Percentiles rank a stretch among this genome's conserved stretches.
Conservation (phyloP, 805 yeast genomes). For the Lipomyces sp. region DNA sequence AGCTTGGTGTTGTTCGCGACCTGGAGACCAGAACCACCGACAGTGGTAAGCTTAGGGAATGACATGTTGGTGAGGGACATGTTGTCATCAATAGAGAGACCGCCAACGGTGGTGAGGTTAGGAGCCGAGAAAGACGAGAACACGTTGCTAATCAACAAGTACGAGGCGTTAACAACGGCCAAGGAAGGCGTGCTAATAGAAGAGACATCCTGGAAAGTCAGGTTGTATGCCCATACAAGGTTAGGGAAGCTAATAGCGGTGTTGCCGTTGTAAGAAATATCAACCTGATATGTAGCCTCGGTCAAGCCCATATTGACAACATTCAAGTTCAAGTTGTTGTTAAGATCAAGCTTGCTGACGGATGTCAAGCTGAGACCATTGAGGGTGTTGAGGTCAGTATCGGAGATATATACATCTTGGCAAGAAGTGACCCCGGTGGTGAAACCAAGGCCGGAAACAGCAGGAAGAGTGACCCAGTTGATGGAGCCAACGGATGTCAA, state of each 20-base stretch:
- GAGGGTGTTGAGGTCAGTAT: constrained; percentile 49
- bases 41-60: constrained; percentile 67
- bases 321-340: constrained; percentile 82
- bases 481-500: constrained; percentile 83
- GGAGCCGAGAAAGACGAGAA: constrained; percentile 50
- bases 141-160: constrained; percentile 77
- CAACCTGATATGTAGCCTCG: constrained; percentile 73
- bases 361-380: constrained; percentile 48
- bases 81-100: constrained; percentile 76
- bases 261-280: constrained; percentile 85
- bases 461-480: constrained; percentile 83
- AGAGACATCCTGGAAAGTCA: constrained; percentile 80
- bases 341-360: constrained; percentile 59
- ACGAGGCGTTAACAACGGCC: constrained; percentile 74
- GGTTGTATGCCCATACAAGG: constrained; percentile 84
- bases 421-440: constrained; percentile 73
- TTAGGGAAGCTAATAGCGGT: constrained; percentile 57
- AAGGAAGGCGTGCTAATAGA: constrained; percentile 73
- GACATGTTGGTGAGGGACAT: constrained; percentile 68
- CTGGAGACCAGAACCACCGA: constrained; percentile 89
- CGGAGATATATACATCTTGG: constrained; percentile 59
- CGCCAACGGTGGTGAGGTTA: constrained; percentile 69
- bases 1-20: constrained; percentile 83
- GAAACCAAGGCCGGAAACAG: constrained; percentile 72
- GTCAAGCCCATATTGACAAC: constrained; percentile 70